Conservation (phyloP, 2,329 filamentous ascomycete species). For the Cordyceps cicadae region DNA sequence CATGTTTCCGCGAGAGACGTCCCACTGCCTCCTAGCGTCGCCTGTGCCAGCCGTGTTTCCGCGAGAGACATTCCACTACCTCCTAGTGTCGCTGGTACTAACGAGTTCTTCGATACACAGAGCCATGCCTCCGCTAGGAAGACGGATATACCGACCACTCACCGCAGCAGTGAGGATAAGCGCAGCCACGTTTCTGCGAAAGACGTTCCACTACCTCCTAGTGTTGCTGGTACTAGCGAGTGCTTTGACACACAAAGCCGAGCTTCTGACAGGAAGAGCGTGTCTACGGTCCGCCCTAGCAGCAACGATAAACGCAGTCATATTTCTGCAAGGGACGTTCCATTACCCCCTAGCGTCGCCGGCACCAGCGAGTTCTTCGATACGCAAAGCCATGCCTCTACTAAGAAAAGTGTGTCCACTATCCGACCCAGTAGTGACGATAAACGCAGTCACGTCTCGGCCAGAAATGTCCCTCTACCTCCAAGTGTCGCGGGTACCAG, state of each 20-base stretch:
- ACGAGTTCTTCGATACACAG: background rate
- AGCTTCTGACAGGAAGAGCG: background rate
- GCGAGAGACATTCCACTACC: background rate
- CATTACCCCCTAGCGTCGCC: background rate
- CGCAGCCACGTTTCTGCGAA: background rate
- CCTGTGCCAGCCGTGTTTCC: background rate
- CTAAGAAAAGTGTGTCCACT: background rate
- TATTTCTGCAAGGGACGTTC: constrained; percentile 16
- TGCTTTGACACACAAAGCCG: background rate
- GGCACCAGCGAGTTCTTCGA: background rate
- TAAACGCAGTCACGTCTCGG: constrained; percentile 19
- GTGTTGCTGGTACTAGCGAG: background rate
- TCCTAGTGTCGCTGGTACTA: background rate
- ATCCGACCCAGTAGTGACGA: background rate
- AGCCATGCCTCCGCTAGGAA: background rate
- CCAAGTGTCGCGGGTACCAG: background rate
- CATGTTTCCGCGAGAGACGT: background rate
- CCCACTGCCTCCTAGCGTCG: background rate
- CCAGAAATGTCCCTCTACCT: background rate
- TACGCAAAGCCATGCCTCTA: background rate
- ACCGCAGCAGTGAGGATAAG: background rate
- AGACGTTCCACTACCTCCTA: background rate
- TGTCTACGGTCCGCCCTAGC: background rate
- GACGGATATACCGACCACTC: background rate
- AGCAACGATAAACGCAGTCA: constrained; percentile 14